Evolutionary conservation across 345 rosid genomes (phyloP), one percentile per base, ranked within the genome.

Genomic region (Luvunga scandens): DNA sequence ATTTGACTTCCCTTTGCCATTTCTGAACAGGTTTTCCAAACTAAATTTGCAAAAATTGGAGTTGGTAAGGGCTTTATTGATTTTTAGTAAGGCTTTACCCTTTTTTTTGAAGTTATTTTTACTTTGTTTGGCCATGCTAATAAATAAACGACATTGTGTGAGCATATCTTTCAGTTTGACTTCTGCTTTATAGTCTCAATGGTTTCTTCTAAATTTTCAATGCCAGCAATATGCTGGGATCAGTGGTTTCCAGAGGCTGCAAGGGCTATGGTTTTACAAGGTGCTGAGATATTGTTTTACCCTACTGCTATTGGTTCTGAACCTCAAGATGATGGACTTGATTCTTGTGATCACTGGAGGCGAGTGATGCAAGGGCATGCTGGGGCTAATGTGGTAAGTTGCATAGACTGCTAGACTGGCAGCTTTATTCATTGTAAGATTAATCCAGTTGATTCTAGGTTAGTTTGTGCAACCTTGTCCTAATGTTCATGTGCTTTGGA

Each of bases 301-400:
- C 99, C 98, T 34, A 90, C 98, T 48, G 97, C 98, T 67, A 94
- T 94, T 81, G 99, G 98, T 66, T 91, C 98, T 81, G 98, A 92
- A 84, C 98, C 99, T 73, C 99, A 96, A 85, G 97, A 94, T 82
- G 86, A 78, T 25, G 98, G 97, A 73, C 91, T 94, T 75, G 97
- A 94, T 90, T 96, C 98, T 18, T 73, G 88, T 82, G 97, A 92
- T 78, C 99, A 96, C 81, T 96, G 95, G 99, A 93, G 62, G 80
- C 84, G 95, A 79, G 99, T 91, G 72, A 91, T 94, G 98, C 99
- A 96, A 85, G 98, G 99, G 27, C 98, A 96, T 89, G 94, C 99
- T 77, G 99, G 97, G 68, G 98, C 98, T 73, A 94, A 94, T 83
- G 70, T 96, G 94, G 95, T 95, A 86, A 78, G 90, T 77, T 56